Base-by-base conservation (phyloP, 2,329 filamentous ascomycete species). In the Zymoseptoria brevis region DNA sequence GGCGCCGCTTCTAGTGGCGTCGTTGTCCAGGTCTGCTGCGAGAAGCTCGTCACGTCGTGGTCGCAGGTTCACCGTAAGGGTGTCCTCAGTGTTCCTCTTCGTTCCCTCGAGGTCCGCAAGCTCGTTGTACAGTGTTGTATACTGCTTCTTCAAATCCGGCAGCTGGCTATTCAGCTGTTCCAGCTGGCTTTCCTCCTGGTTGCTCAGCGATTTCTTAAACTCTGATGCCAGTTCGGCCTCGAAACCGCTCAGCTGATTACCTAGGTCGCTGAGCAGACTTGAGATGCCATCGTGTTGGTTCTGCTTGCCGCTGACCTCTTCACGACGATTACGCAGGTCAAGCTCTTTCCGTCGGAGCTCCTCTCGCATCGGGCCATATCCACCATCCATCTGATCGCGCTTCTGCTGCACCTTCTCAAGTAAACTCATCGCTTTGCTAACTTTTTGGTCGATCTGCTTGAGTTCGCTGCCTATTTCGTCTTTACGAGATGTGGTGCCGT, bases 121-220 rank as follows among this genome's bases (percentile, higher is more conserved):
- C 60, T 83, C 81, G 57, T 81, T 83, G 68, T 88, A 90, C 52
- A 91, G 74, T 57, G 90, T 86, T 54, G 88, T 87, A 77, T 90
- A 88, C 68, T 92, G 83, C 64, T 84, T 87, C 62, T 89, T 85
- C 51, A 97, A 76, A 50, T 87, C 84, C 68, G 92, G 88, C 6
- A 90, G 85, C 11, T 81, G 81, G 4, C 78, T 77, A 59, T 84
- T 87, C 8, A 96, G 81, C 35, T 80, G 80, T 62, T 94, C 87
- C 3, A 99, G 80, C 68, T 89, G 86, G 49, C 81, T 79, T 73
- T 97, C 93, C 74, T 99, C 95, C n/a, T 86, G 83, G 7, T 83
- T 77, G 8, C 87, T 88, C 54, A 99, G 80, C 11, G 88, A 88
- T 75, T 96, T 96, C 77, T 96, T 95, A 78, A 97, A 99, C 22